A percentile compares a stretch with the other conserved stretches of the same genome.
These are phyloP conservation scores for Spiraea crenata DNA, from an alignment of 331 rosid species.

Conservation along the genomic window DNA sequence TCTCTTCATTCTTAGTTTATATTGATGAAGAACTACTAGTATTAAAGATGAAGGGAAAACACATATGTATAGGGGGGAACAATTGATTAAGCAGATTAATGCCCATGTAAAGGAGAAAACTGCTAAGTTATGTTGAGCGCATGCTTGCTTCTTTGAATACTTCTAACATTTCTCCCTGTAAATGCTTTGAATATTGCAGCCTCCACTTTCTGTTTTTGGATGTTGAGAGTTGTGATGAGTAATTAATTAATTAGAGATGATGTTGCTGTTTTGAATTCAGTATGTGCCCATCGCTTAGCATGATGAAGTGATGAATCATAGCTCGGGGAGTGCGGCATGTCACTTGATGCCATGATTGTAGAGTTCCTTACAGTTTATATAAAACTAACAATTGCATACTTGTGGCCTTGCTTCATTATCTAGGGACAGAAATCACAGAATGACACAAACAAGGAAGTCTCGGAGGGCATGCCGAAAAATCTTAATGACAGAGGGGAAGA, in stretches of 20 bases:
- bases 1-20: not conserved
- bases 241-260: not conserved
- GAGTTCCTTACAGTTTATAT: not conserved
- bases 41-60: not conserved
- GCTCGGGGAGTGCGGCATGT: constrained; percentile 5
- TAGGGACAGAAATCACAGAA: constrained; percentile 43
- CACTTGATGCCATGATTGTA: not conserved
- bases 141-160: not conserved
- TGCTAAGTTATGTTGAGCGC: not conserved
- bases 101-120: not conserved
- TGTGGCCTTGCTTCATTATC: constrained; percentile 31
- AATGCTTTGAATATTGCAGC: not conserved
- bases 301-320: not conserved
- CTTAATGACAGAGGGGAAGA: constrained; percentile 25
- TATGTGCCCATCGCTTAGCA: not conserved
- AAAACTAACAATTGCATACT: constrained; percentile 22
- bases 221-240: not conserved
- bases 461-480: not conserved
- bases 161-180: not conserved
- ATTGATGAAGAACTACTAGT: not conserved
- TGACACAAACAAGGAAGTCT: constrained; percentile 19
- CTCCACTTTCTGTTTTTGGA: not conserved
- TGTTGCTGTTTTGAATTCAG: not conserved
- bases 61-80: not conserved
- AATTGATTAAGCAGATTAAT: not conserved